Percentiles rank a stretch among this genome's conserved stretches.
phyloP scores from a whole-genome alignment of 2,329 filamentous ascomycete species.

The Lachnum nothofagi region DNA sequence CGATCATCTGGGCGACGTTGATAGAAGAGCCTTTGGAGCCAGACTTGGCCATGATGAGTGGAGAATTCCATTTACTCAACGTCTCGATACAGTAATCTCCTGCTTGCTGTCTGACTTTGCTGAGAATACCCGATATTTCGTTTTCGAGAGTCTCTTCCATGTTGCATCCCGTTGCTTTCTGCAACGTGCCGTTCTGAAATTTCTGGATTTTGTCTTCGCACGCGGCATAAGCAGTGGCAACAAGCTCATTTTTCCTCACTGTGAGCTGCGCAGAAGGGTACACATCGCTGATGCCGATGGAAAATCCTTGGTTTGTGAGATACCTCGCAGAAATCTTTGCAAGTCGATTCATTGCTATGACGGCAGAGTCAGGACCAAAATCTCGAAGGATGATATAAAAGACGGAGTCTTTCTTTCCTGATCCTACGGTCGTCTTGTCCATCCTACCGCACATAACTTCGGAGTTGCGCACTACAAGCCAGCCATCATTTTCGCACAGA shows the following conservation, averaged over 20 bases:
- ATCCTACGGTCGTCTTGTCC: slow-evolving; percentile 97
- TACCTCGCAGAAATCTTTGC: slow-evolving; percentile 85
- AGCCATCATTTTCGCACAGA: slow-evolving; percentile 82
- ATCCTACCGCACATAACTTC: slow-evolving; percentile 96
- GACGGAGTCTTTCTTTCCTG: slow-evolving; percentile 94
- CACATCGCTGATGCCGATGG: slow-evolving; percentile 92
- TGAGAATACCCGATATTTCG: slow-evolving; percentile 82
- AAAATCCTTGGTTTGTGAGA: slow-evolving; percentile 88
- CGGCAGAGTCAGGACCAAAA: slow-evolving; percentile 83
- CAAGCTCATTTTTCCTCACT: slow-evolving; percentile 67
- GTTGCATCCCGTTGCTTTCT: slow-evolving; percentile 83
- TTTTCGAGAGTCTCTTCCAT: slow-evolving; percentile 91
- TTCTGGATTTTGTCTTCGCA: slow-evolving; percentile 78
- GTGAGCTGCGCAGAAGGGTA: slow-evolving; percentile 72
- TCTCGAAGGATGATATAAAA: slow-evolving; percentile 97
- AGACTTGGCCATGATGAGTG: slow-evolving; percentile 93
- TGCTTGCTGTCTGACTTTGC: slow-evolving; percentile 83
- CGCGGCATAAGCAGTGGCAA: slow-evolving; percentile 70
- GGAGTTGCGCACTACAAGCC: slow-evolving; percentile 89
- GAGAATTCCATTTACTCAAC: slow-evolving; percentile 84
- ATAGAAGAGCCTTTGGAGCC: slow-evolving; percentile 96
- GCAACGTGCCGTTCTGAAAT: slow-evolving; percentile 74
- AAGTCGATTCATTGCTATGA: slow-evolving; percentile 86
- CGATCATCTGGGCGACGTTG: slow-evolving; percentile 99
- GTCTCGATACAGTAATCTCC: slow-evolving; percentile 87